Conservation (phyloP, 352 stramenopile species). For the Phytophthora tubulina region DNA sequence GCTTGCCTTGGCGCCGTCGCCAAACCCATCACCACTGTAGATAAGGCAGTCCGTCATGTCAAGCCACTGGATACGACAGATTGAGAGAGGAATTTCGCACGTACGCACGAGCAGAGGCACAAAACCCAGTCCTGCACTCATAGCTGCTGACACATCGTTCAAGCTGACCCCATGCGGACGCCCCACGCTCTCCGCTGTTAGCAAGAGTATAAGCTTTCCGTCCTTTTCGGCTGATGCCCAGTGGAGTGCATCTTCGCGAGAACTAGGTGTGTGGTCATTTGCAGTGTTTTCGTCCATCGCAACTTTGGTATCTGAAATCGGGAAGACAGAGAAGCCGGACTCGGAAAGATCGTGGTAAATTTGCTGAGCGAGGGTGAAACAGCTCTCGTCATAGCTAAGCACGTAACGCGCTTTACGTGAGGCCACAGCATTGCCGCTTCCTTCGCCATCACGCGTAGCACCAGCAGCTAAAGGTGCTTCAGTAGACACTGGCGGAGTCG, state of each 20-base stretch:
- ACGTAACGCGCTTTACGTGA: conserved; percentile 55
- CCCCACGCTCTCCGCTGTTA: conserved; percentile 78
- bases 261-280: background rate
- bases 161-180: conserved; percentile 69
- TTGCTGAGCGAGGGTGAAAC: conserved; percentile 56
- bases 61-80: conserved; percentile 86
- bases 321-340: conserved; percentile 56
- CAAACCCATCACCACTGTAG: conserved; percentile 40
- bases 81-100: conserved; percentile 83
- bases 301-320: conserved; percentile 19
- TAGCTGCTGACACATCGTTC: conserved; percentile 81
- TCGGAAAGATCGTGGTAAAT: conserved; percentile 65
- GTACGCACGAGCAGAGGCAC: conserved; percentile 77
- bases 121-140: conserved; percentile 73
- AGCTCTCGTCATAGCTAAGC: conserved; percentile 78
- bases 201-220: conserved; percentile 74
- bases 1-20: background rate
- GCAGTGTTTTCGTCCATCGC: background rate
- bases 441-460: background rate
- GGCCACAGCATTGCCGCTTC: background rate
- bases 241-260: conserved; percentile 63
- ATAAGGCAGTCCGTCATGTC: conserved; percentile 77
- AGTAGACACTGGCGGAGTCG: background rate
- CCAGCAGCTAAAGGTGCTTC: background rate
- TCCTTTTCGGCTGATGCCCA: conserved; percentile 69